Evolutionary conservation across 2,329 filamentous ascomycete genomes (phyloP), one percentile per base, ranked within the genome.

Genomic region (Clonostachys sp.): DNA sequence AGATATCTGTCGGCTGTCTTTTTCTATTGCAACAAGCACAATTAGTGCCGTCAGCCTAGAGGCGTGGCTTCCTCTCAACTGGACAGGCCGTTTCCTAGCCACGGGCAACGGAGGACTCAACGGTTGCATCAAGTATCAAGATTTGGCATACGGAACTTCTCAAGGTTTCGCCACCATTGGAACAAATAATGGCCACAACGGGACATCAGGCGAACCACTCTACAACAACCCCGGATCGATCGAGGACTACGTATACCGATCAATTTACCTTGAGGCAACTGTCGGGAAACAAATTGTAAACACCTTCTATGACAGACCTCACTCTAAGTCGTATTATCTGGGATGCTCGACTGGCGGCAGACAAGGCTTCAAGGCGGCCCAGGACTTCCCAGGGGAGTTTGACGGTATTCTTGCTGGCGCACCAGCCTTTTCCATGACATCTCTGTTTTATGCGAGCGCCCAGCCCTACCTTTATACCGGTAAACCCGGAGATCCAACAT

Each of bases 291-390:
- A 67, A 16, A 61, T 83, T 17, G 65, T 68, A 3, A 54, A 70
- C 13, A 55, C 60, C 1, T 80, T 77, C 58, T 83, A 83, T 54
- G 61, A 61, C 3, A 50, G 48, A 4, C 5, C 30, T 0, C 57
- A 66, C 1, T 58, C 61, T 1, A 74, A 72, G 45, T 73, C 70
- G 1, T 84, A 83, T 59, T 83, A 75, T 50, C 56, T 74, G 3
- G 81, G 81, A 8, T 84, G 81, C 55, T 83, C 78, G 0, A 74
- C 77, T 0, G 81, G 82, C 7, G 80, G 81, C 1, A 67, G 80
- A 0, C 77, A 84, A 63, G 81, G 78, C 5, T 63, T 80, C 34
- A 77, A 76, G 46, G 71, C 73, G 7, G 72, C 76, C 0, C 72
- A 83, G 52, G 56, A 63, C 13, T 81, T 72, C 50, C 78, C 81